phyloP scores from a whole-genome alignment of 1,284 basidiomycete species.

The Jaminaea rosea region DNA sequence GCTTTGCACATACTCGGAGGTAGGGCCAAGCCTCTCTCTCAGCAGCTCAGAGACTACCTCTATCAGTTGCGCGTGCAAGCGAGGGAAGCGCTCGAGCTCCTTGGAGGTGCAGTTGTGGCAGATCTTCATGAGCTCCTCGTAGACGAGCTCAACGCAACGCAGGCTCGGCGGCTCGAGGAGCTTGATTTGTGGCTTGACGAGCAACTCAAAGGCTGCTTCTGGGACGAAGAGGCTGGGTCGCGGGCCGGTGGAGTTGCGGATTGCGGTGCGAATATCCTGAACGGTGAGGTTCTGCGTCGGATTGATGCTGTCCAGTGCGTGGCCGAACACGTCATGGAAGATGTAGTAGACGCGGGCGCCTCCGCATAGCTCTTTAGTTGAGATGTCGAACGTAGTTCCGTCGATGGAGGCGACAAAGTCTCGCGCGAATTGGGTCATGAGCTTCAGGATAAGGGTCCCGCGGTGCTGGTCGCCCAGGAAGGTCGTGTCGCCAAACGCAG shows the following conservation, averaged over 20 bases:
- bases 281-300: conserved; percentile 82
- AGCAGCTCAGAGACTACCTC: conserved; percentile 96
- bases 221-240: conserved; percentile 92
- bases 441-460: conserved; percentile 54
- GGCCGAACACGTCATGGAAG: conserved; percentile 96
- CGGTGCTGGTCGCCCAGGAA: conserved; percentile 87
- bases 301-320: conserved; percentile 80
- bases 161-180: conserved; percentile 84
- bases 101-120: conserved; percentile 93
- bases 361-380: conserved; percentile 95
- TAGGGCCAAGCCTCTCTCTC: conserved; percentile 87
- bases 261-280: conserved; percentile 94
- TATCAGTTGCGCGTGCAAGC: conserved; percentile 82
- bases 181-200: conserved; percentile 98
- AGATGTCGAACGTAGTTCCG: conserved; percentile 92
- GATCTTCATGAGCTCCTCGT: conserved; percentile 98
- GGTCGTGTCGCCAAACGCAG: conserved; percentile 87
- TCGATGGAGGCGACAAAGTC: conserved; percentile 97
- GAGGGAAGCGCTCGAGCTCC: conserved; percentile 96
- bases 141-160: conserved; percentile 93
- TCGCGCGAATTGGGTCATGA: conserved; percentile 98
- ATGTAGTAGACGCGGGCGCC: conserved; percentile 98
- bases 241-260: conserved; percentile 94
- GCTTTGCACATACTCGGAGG: conserved; percentile 89
- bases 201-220: conserved; percentile 89